Evolutionary conservation across 139 green algal species (phyloP).

Genomic region (Ettlia oleoabundans): DNA sequence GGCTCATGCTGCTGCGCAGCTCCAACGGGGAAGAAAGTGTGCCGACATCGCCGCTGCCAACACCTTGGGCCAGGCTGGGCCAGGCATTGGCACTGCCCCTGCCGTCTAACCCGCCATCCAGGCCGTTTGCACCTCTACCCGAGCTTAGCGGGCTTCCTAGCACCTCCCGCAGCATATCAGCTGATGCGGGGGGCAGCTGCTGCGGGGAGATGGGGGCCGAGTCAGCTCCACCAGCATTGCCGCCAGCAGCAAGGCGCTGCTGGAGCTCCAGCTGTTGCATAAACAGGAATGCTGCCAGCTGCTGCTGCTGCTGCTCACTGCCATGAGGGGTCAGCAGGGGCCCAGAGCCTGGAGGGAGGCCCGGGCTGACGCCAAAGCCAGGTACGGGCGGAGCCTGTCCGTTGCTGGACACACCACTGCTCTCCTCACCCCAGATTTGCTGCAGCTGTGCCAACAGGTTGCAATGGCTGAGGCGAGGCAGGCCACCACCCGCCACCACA

Average conservation of each 20-base stretch:
- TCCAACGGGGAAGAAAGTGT: not conserved
- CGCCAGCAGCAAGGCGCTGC: not conserved
- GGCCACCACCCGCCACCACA: not conserved
- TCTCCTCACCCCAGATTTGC: slow-evolving; percentile 35
- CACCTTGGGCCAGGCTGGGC: not conserved
- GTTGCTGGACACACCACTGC: too few relatives aligned
- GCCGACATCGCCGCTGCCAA: not conserved
- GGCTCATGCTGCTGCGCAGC: slow-evolving; percentile 12
- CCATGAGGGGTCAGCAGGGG: not conserved
- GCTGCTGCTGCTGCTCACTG: slow-evolving; percentile 8
- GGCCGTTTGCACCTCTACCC: not conserved
- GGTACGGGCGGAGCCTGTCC: not conserved
- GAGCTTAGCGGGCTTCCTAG: slow-evolving; percentile 15
- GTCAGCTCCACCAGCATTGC: not conserved
- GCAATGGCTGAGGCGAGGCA: not conserved
- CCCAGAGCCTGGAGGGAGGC: not conserved
- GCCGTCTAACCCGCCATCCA: not conserved
- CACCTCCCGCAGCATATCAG: slow-evolving; percentile 20
- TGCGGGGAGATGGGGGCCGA: not conserved
- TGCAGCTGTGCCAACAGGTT: slow-evolving; percentile 28
- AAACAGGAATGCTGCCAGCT: slow-evolving; percentile 23
- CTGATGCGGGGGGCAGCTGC: slow-evolving; percentile 15
- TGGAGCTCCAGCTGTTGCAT: slow-evolving; percentile 25
- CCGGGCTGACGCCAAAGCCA: not conserved
- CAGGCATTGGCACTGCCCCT: not conserved